Evolutionary conservation across 2,329 filamentous ascomycete genomes (phyloP).

Genomic region (Boeremia exigua): DNA sequence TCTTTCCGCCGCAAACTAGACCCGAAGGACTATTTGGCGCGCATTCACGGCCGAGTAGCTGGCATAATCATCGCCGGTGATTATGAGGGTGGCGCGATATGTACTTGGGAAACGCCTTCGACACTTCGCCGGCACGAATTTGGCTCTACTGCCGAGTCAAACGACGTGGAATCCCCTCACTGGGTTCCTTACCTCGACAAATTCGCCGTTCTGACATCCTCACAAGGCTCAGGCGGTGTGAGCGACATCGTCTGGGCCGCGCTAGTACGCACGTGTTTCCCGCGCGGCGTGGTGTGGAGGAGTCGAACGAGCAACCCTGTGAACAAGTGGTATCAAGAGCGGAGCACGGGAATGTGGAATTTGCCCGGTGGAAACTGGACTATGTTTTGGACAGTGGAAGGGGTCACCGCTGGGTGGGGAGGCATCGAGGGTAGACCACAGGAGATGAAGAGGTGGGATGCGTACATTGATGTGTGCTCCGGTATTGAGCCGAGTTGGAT

Average conservation of each 20-base stretch:
- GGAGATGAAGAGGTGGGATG: slow-evolving; percentile 50
- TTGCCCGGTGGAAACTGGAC: slow-evolving; percentile 85
- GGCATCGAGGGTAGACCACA: slow-evolving; percentile 52
- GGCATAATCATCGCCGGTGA: slow-evolving; percentile 94
- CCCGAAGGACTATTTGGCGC: slow-evolving; percentile 77
- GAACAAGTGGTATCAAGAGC: slow-evolving; percentile 99
- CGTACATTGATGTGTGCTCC: slow-evolving; percentile 57
- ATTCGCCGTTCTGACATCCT: slow-evolving; percentile 88
- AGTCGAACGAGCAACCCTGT: slow-evolving; percentile 91
- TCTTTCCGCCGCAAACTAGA: slow-evolving; percentile 88
- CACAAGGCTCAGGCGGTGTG: slow-evolving; percentile 89
- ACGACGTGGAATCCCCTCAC: slow-evolving; percentile 56
- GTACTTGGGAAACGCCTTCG: slow-evolving; percentile 85
- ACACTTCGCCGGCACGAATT: slow-evolving; percentile 39
- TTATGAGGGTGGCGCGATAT: slow-evolving; percentile 92
- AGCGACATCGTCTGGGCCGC: slow-evolving; percentile 96
- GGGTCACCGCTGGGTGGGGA: slow-evolving; percentile 58
- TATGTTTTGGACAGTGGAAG: slow-evolving; percentile 95
- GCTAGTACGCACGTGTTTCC: slow-evolving; percentile 90
- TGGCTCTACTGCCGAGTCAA: slow-evolving; percentile 39
- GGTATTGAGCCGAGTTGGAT: slow-evolving; percentile 57
- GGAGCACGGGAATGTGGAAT: slow-evolving; percentile 82
- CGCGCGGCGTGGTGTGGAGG: slow-evolving; percentile 88
- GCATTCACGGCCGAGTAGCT: slow-evolving; percentile 81
- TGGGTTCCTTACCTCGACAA: slow-evolving; percentile 93